phyloP scores from a whole-genome alignment of 2,329 filamentous ascomycete species.

The Biscogniauxia sp. region DNA sequence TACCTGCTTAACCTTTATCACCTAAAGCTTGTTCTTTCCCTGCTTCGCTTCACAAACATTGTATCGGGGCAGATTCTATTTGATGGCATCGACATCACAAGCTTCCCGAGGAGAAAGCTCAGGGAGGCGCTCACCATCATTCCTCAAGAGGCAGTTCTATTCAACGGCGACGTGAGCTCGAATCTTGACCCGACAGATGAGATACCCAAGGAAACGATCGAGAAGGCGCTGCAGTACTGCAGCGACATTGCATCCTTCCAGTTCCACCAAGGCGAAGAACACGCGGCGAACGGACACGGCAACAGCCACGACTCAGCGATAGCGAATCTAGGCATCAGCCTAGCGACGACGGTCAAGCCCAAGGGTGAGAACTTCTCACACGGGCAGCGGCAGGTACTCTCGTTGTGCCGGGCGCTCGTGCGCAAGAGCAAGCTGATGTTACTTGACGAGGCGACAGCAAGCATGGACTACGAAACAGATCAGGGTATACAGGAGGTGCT shows the following conservation, averaged over 20 bases:
- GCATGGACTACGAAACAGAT: conserved; percentile 59
- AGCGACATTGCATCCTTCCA: conserved; percentile 51
- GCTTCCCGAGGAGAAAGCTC: conserved; percentile 47
- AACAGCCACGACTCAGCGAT: conserved; percentile 10
- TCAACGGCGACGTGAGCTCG: conserved; percentile 48
- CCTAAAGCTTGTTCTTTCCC: conserved; percentile 47
- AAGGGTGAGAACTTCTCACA: conserved; percentile 56
- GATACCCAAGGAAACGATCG: conserved; percentile 51
- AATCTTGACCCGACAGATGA: conserved; percentile 65
- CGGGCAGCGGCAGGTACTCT: conserved; percentile 57
- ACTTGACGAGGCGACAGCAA: conserved; percentile 58
- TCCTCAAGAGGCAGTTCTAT: conserved; percentile 57
- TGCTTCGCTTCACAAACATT: conserved; percentile 53
- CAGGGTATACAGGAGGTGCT: conserved; percentile 53
- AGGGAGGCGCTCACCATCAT: conserved; percentile 57
- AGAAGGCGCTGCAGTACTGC: conserved; percentile 60
- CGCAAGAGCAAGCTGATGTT: conserved; percentile 55
- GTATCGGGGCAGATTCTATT: conserved; percentile 52
- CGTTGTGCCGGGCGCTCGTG: conserved; percentile 55
- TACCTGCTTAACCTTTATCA: conserved; percentile 8
- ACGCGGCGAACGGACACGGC: conserved; percentile 18
- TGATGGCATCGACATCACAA: conserved; percentile 55
- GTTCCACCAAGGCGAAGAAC: conserved; percentile 22
- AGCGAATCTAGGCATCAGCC: conserved; percentile 34
- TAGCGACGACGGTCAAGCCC: conserved; percentile 48